Percentiles rank a stretch among this genome's conserved stretches.
These are phyloP conservation scores for Plasmodium sp. DNA, from an alignment of 169 alveolate species.

Conservation along the genomic window DNA sequence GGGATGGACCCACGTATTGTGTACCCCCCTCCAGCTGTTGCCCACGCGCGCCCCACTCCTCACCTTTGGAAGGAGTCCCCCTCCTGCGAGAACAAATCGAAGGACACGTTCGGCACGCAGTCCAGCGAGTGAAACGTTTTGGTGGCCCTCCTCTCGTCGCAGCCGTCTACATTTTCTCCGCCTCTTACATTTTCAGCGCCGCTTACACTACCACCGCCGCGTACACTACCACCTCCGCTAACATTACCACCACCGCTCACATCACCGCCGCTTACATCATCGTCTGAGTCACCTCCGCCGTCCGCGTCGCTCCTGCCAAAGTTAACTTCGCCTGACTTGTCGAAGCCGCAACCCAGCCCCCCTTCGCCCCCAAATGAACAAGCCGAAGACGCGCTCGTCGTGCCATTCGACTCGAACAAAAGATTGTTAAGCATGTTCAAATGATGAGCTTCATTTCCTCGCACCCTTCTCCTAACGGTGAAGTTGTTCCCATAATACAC, in stretches of 20 bases:
- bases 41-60: not conserved
- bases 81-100: conserved; percentile 30
- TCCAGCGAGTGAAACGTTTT: conserved; percentile 55
- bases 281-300: not conserved
- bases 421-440: conserved; percentile 2
- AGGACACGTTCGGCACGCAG: conserved; percentile 41
- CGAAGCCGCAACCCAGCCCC: not conserved
- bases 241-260: not conserved
- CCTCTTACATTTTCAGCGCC: not conserved
- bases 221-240: not conserved
- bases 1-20: not conserved
- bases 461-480: conserved; percentile 1
- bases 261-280: not conserved
- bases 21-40: not conserved
- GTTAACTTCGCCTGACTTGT: conserved; percentile 29
- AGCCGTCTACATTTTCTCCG: not conserved
- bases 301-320: not conserved
- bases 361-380: conserved; percentile 12
- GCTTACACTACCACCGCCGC: not conserved
- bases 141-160: not conserved
- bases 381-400: not conserved
- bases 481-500: conserved; percentile 46
- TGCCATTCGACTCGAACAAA: not conserved
- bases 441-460: not conserved
- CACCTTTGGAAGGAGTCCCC: conserved; percentile 8